Percentiles rank a stretch among this genome's conserved stretches.
Evolutionary conservation across 2,329 filamentous ascomycete genomes (phyloP).

Genomic region (Scolecobasidium constrictum): DNA sequence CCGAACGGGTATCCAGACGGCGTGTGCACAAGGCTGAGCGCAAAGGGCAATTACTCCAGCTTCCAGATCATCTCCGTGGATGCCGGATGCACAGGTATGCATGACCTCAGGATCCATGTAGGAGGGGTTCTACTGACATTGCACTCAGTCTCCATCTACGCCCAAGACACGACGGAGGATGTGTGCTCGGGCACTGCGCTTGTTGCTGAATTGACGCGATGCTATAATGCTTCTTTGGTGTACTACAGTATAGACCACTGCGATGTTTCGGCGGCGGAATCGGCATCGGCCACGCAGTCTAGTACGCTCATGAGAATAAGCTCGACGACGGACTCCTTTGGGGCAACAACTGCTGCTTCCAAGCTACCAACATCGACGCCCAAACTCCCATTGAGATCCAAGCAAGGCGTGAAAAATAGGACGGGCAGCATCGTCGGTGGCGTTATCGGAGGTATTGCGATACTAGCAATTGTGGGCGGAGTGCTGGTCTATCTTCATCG

Average conservation of each 20-base stretch:
- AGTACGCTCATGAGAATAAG: no score
- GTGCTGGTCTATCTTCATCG: no score
- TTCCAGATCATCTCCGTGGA: constrained; percentile 19
- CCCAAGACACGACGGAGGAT: constrained; percentile 12
- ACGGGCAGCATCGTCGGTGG: no score
- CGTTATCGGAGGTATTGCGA: no score
- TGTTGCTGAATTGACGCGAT: constrained; percentile 15
- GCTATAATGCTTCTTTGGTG: constrained; percentile 19
- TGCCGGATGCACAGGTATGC: constrained; percentile 17
- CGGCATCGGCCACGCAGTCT: no score
- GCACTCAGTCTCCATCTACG: constrained; percentile 18
- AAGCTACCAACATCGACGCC: no score
- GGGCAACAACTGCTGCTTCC: no score
- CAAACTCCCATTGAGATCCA: no score
- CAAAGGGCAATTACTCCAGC: constrained; percentile 8
- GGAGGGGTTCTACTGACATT: constrained; percentile 2
- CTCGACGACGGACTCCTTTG: no score
- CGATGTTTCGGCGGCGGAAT: no score
- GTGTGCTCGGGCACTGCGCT: constrained; percentile 9
- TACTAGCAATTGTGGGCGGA: no score
- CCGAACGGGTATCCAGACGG: constrained; percentile 4
- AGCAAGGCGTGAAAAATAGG: no score
- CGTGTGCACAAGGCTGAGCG: not conserved
- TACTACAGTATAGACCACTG: constrained; percentile 21
- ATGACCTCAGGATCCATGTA: not conserved